A percentile compares a stretch with the other conserved stretches of the same genome.
Conservation (phyloP, 352 stramenopile genomes). For the Peronospora belbahrii region DNA sequence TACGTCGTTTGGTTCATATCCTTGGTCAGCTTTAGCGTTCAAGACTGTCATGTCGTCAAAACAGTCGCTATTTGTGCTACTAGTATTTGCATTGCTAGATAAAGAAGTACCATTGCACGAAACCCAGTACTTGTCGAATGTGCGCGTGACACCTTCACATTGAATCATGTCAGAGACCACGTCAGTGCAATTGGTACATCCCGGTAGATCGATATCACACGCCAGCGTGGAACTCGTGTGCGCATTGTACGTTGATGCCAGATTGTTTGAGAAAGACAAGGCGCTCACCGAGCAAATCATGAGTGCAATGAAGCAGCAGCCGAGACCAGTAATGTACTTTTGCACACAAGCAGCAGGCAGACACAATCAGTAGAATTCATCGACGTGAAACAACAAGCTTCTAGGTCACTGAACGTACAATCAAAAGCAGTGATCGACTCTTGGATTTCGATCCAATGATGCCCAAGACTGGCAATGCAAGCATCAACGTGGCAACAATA, state of each 20-base stretch:
- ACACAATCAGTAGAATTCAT: neutral
- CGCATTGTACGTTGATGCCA: conserved; percentile 46
- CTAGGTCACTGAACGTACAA: conserved; percentile 37
- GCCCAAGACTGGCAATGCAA: conserved; percentile 56
- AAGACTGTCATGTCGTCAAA: conserved; percentile 48
- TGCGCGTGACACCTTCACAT: conserved; percentile 39
- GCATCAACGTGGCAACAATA: conserved; percentile 53
- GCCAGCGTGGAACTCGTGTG: conserved; percentile 40
- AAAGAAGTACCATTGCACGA: conserved; percentile 28
- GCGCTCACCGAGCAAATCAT: conserved; percentile 50
- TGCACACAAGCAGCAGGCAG: neutral
- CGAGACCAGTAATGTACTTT: conserved; percentile 72
- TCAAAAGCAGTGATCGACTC: conserved; percentile 63
- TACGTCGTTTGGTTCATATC: conserved; percentile 57
- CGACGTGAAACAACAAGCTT: neutral
- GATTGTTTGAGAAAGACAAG: conserved; percentile 57
- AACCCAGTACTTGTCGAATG: conserved; percentile 32
- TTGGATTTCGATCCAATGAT: conserved; percentile 64
- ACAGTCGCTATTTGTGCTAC: conserved; percentile 26
- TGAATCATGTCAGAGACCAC: conserved; percentile 14
- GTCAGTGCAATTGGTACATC: conserved; percentile 75
- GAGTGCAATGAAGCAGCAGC: conserved; percentile 46
- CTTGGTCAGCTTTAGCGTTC: conserved; percentile 40
- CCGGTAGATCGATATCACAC: conserved; percentile 53
- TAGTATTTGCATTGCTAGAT: conserved; percentile 1